A percentile compares a stretch with the other conserved stretches of the same genome.
These are phyloP conservation scores for Brassica napus DNA, from an alignment of 345 rosid genomes.

Conservation along the genomic window DNA sequence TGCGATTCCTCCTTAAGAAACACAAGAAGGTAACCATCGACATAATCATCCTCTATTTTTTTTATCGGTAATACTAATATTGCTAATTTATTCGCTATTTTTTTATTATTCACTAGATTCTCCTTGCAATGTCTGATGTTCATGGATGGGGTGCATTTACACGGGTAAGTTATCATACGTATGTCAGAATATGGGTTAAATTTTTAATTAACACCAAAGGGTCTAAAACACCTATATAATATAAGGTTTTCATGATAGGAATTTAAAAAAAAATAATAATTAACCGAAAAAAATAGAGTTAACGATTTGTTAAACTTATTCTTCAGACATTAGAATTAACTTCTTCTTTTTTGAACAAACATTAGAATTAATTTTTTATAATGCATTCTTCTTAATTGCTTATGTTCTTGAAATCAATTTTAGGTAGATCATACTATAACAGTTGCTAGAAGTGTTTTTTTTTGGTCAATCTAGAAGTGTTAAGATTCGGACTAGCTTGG, in stretches of 20 bases:
- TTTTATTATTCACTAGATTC: conserved; percentile 53
- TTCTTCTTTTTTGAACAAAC: background rate
- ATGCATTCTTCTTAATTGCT: background rate
- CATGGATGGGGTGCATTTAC: conserved; percentile 99
- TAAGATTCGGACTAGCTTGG: background rate
- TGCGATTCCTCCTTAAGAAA: conserved; percentile 77
- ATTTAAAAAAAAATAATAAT: background rate
- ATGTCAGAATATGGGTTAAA: background rate
- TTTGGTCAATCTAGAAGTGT: no score
- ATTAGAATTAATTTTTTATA: background rate
- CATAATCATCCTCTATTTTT: background rate
- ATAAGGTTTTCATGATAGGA: background rate
- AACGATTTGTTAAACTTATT: background rate
- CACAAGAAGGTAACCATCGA: conserved; percentile 65
- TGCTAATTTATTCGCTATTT: background rate
- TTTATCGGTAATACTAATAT: background rate
- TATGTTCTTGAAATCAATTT: background rate
- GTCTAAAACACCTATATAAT: background rate
- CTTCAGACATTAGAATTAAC: background rate
- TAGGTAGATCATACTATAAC: background rate
- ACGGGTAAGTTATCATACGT: conserved; percentile 47
- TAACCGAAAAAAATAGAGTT: background rate
- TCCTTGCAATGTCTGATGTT: conserved; percentile 71
- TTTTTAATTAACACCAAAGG: background rate
- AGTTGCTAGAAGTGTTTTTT: background rate